Conservation (phyloP, 148 eudicot genomes). For the Cornus kousa region DNA sequence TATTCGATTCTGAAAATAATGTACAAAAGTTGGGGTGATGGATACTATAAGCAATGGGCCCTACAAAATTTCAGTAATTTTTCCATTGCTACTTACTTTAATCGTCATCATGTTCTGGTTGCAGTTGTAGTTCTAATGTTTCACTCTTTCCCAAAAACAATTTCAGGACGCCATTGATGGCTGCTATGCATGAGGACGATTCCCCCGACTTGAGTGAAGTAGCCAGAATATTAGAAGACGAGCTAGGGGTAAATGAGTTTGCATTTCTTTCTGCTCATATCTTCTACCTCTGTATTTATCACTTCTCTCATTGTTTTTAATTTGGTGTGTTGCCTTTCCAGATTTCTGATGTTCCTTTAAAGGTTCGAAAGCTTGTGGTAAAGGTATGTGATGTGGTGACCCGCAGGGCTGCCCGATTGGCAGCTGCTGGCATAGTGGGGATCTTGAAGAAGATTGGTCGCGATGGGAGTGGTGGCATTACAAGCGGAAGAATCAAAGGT, state of each 20-base stretch:
- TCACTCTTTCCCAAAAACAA: background rate
- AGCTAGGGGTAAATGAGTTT: conserved; percentile 46
- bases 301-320: background rate
- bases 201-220: conserved; percentile 69
- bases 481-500: conserved; percentile 50
- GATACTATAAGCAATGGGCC: background rate
- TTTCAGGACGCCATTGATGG: conserved; percentile 30
- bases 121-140: background rate
- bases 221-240: conserved; percentile 63
- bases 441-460: conserved; percentile 88
- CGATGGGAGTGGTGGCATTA: conserved; percentile 72
- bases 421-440: conserved; percentile 88
- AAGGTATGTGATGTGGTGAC: conserved; percentile 82
- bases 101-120: background rate
- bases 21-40: background rate
- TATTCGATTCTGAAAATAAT: background rate
- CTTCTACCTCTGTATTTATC: background rate
- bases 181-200: conserved; percentile 79
- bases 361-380: conserved; percentile 73
- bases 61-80: background rate
- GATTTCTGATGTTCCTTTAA: conserved; percentile 59
- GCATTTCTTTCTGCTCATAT: background rate
- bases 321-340: conserved; percentile 12
- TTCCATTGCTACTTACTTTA: background rate
- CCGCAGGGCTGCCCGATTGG: conserved; percentile 77